phyloP scores from a whole-genome alignment of 2,329 filamentous ascomycete genomes.

The Fusarium burgessii region DNA sequence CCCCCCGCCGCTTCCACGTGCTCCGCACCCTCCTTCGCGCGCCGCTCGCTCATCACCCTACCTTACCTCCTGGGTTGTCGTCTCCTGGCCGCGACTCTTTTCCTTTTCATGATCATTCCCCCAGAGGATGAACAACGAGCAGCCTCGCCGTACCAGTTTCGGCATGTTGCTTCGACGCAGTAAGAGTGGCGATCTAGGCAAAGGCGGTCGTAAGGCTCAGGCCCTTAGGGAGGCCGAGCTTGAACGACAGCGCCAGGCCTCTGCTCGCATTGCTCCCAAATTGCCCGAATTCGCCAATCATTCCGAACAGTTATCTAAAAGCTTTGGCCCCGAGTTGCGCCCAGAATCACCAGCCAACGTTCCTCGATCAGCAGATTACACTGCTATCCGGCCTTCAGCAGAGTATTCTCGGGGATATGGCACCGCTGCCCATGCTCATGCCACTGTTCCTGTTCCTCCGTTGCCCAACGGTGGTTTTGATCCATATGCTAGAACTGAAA shows the following conservation, averaged over 20 bases:
- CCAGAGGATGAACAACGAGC: constrained; percentile 49
- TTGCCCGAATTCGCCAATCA: constrained; percentile 65
- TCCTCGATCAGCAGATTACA: constrained; percentile 59
- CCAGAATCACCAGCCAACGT: constrained; percentile 72
- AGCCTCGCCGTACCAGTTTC: constrained; percentile 58
- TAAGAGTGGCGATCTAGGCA: constrained; percentile 74
- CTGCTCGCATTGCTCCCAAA: constrained; percentile 62
- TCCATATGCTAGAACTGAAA: constrained; percentile 86
- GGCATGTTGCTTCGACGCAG: constrained; percentile 74
- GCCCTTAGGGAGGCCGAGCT: constrained; percentile 63
- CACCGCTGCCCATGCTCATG: constrained; percentile 47
- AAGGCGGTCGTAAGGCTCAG: constrained; percentile 70
- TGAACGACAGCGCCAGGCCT: constrained; percentile 62
- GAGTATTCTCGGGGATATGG: constrained; percentile 58
- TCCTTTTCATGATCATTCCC: constrained; percentile 43
- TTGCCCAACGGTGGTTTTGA: constrained; percentile 74
- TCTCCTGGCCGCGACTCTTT: constrained; percentile 38
- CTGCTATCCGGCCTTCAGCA: constrained; percentile 63
- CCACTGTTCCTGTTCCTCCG: constrained; percentile 65
- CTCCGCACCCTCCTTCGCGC: constrained; percentile 40
- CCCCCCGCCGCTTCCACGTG: constrained; percentile 41
- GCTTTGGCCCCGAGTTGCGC: constrained; percentile 65
- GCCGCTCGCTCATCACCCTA: constrained; percentile 25
- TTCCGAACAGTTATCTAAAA: constrained; percentile 60
- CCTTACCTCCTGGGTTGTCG: constrained; percentile 21